Conservation (phyloP, 352 stramenopile species). For the Globisporangium apiculatum region DNA sequence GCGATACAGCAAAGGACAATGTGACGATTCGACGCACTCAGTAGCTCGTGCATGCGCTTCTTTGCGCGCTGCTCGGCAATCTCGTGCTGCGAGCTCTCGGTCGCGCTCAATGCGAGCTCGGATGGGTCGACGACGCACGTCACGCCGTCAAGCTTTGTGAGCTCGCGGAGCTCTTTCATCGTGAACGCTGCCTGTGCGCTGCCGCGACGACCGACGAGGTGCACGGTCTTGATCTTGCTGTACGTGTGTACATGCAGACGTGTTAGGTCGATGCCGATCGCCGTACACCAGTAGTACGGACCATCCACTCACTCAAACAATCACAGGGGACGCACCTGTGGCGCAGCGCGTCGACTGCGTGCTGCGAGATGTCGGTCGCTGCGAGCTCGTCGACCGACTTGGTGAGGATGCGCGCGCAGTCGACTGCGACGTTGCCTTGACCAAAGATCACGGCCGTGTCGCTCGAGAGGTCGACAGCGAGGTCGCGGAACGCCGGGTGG, state of each 20-base stretch:
- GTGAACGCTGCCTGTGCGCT: conserved; percentile 95
- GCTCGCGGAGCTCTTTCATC: conserved; percentile 94
- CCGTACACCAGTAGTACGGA: neutral
- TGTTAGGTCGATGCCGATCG: neutral
- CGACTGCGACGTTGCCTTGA: conserved; percentile 96
- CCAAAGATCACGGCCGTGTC: conserved; percentile 94
- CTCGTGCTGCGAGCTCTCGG: conserved; percentile 77
- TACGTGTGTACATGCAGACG: neutral
- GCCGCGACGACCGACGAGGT: conserved; percentile 91
- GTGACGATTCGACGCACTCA: conserved; percentile 20
- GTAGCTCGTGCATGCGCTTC: conserved; percentile 81
- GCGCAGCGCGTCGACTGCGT: conserved; percentile 83
- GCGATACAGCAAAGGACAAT: neutral
- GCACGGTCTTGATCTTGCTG: conserved; percentile 79
- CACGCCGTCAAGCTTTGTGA: conserved; percentile 77
- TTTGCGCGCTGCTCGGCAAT: conserved; percentile 74
- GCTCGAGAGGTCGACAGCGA: conserved; percentile 52
- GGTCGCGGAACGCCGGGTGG: conserved; percentile 90
- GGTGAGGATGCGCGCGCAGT: conserved; percentile 93
- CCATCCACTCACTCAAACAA: neutral
- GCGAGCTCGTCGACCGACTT: conserved; percentile 88
- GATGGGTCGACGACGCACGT: conserved; percentile 82
- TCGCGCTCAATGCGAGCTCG: conserved; percentile 88
- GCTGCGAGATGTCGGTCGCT: conserved; percentile 89
- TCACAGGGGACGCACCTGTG: conserved; percentile 22